Base-by-base conservation (phyloP, 306 rosid species). In the Fragaria ananassa region DNA sequence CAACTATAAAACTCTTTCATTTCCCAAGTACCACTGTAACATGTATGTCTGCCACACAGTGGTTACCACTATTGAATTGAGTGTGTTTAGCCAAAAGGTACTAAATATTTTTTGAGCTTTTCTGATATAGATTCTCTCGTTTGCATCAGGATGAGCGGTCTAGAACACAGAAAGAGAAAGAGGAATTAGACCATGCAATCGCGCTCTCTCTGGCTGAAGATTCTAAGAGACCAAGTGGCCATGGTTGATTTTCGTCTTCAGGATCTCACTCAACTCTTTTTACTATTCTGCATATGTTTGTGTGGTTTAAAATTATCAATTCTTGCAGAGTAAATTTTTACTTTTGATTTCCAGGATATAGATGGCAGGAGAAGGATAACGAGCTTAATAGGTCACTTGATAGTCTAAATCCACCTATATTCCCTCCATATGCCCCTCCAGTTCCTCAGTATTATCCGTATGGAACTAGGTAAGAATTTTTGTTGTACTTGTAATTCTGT, bases 101-200 rank as follows among this genome's bases (percentile, higher is more conserved):
- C 29, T 9, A 10, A 15, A 53, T 58, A 10, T 29, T 13, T 62
- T 29, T 13, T 62, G 41, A 62, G 46, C 23, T 34, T 64, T 64
- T 35, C 2, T 64, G 29, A 67, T 18, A 19, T 68, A 44, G 34
- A 23, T 44, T 68, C 6, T 68, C 18, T 68, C n/a, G 11, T 14
- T 78, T 79, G 72, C 39, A 73, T 80, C 85, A 96, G 99, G 94
- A 89, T 62, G 97, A 87, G 61, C 89, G 79, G 18, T 70, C 86
- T 80, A 88, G 93, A 82, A 75, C 93, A 61, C 92, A 76, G 75
- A 92, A 91, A 84, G 99, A 91, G 74, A 91, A 87, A 78, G 93
- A 89, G 29, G 97, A 90, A 70, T 75, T 86, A 7, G 98, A 90
- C 68, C 96, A 72, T 81, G 93, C 93, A 39, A 85, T 86, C 79